A percentile compares a stretch with the other conserved stretches of the same genome.
These are phyloP conservation scores for Colletotrichum brevisporum DNA, from an alignment of 2,329 filamentous ascomycete species.

Conservation along the genomic window DNA sequence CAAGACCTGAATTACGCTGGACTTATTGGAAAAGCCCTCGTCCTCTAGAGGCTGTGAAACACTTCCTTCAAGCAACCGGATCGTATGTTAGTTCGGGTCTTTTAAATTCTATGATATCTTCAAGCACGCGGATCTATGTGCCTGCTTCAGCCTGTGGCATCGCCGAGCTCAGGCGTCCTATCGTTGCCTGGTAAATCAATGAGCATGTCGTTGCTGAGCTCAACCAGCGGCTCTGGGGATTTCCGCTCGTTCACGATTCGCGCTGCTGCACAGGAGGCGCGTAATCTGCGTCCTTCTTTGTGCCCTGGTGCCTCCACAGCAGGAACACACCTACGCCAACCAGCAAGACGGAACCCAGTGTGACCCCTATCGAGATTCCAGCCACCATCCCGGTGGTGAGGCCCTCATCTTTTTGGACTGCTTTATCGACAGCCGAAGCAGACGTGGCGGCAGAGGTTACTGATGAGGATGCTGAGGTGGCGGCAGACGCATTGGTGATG, in stretches of 20 bases:
- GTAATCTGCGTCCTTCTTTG: not conserved
- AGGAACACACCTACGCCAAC: not conserved
- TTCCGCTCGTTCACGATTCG: not conserved
- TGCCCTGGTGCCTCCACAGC: constrained; percentile 1
- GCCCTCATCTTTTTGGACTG: not conserved
- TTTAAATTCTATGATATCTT: too few species aligned
- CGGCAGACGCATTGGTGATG: too few species aligned
- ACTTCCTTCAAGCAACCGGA: too few species aligned
- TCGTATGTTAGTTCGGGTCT: too few species aligned
- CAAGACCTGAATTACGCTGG: too few species aligned
- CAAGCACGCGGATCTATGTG: too few species aligned
- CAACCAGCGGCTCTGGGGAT: not conserved
- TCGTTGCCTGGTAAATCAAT: not conserved
- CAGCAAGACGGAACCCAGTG: not conserved
- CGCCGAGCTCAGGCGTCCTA: not conserved
- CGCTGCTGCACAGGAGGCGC: not conserved
- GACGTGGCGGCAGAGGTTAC: too few species aligned
- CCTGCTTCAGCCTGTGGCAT: not conserved
- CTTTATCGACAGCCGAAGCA: too few species aligned
- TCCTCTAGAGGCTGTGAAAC: too few species aligned
- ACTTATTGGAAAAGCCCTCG: too few species aligned
- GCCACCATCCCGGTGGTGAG: constrained; percentile 1
- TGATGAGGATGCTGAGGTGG: not conserved
- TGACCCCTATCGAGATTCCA: not conserved
- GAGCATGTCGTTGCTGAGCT: not conserved